These are phyloP conservation scores for Penicillium cosmopolitanum DNA, from an alignment of 495 filamentous ascomycete species.

Conservation along the genomic window DNA sequence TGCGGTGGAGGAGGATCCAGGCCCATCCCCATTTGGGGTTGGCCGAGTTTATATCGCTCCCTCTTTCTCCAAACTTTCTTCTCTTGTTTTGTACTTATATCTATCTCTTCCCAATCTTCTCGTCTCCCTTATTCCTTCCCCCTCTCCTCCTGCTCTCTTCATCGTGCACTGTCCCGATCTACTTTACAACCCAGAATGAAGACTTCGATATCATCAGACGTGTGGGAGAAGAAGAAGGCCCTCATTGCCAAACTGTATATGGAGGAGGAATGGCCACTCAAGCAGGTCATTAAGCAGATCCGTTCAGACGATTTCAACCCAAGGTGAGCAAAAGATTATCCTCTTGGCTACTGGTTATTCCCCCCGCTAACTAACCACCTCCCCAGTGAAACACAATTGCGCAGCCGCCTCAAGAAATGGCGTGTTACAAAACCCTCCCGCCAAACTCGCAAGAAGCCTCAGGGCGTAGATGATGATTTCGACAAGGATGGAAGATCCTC, in stretches of 20 bases:
- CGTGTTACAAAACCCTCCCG: constrained; percentile 53
- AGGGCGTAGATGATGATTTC: constrained; percentile 28
- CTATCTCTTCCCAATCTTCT: constrained; percentile 6
- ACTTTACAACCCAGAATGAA: constrained; percentile 36
- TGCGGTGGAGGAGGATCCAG: constrained; percentile 15
- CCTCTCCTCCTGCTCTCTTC: constrained; percentile 9
- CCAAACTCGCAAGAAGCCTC: constrained; percentile 48
- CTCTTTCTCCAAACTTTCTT: constrained; percentile 20
- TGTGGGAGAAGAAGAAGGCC: constrained; percentile 55
- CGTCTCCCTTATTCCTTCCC: not conserved
- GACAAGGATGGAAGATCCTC: constrained; percentile 34
- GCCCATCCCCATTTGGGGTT: constrained; percentile 6
- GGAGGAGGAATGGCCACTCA: constrained; percentile 54
- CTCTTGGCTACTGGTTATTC: no score
- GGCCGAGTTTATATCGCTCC: constrained; percentile 20
- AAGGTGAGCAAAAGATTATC: constrained; percentile 32
- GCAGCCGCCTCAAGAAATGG: constrained; percentile 54
- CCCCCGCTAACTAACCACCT: not conserved
- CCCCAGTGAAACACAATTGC: constrained; percentile 49
- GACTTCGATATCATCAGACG: constrained; percentile 51
- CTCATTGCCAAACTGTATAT: constrained; percentile 53
- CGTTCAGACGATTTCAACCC: constrained; percentile 53
- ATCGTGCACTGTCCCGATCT: not conserved
- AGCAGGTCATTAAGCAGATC: constrained; percentile 54
- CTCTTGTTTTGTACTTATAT: constrained; percentile 4